Evolutionary conservation across 768 basidiomycete genomes (phyloP).

Genomic region (Baorangia bicolor): DNA sequence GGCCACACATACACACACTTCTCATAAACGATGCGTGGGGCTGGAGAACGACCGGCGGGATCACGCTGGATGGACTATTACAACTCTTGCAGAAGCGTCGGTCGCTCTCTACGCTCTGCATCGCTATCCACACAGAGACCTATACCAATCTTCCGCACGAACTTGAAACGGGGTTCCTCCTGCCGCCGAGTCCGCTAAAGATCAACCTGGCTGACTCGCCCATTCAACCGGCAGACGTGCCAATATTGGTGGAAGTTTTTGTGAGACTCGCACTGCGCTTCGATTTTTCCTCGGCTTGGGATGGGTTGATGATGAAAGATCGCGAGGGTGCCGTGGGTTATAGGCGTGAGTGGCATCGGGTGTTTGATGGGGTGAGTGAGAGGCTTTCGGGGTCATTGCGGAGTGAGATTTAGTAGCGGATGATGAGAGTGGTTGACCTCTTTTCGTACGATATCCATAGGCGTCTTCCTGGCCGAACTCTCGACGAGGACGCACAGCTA

Average conservation of each 20-base stretch:
- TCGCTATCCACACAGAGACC: background rate
- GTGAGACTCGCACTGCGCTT: no score
- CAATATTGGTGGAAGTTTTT: background rate
- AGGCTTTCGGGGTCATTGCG: background rate
- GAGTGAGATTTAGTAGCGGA: no score
- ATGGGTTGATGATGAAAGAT: background rate
- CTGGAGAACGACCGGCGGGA: background rate
- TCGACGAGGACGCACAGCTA: no score
- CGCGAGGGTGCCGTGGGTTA: background rate
- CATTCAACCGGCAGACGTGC: background rate
- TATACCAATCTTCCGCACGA: background rate
- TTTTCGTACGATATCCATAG: no score
- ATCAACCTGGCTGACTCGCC: background rate
- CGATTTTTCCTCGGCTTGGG: background rate
- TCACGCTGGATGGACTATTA: background rate
- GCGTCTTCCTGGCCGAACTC: no score
- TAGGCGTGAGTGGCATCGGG: background rate
- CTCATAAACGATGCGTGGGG: background rate
- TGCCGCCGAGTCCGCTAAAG: background rate
- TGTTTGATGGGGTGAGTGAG: background rate
- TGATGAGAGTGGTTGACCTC: no score
- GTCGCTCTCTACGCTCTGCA: background rate
- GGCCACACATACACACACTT: background rate
- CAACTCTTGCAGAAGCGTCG: background rate
- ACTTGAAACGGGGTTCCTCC: background rate